phyloP scores from a whole-genome alignment of 768 basidiomycete genomes.

The Fistulinella prunicolor region DNA sequence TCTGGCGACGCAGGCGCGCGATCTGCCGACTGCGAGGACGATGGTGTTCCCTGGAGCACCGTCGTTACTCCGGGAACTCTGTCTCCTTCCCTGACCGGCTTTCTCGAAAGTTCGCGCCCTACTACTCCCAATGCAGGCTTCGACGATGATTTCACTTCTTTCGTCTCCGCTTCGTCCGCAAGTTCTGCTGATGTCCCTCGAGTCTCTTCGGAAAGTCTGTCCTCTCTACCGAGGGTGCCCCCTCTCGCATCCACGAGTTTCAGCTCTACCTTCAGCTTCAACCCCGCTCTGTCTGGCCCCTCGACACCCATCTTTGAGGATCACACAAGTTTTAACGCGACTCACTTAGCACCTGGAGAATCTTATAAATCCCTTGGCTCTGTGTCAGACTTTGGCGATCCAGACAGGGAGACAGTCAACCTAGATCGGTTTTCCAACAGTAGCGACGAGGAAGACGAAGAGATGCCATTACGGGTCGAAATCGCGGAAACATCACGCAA shows the following conservation, averaged over 20 bases:
- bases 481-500: slow-evolving; percentile 46
- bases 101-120: slow-evolving; percentile 18
- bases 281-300: slow-evolving; percentile 17
- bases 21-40: too few species aligned
- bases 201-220: not conserved
- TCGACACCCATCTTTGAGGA: slow-evolving; percentile 28
- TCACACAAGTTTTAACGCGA: slow-evolving; percentile 12
- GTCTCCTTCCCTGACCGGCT: slow-evolving; percentile 25
- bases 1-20: slow-evolving; percentile 18
- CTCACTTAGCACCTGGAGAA: slow-evolving; percentile 18
- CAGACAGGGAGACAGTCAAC: slow-evolving; percentile 33
- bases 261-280: slow-evolving; percentile 29
- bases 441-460: slow-evolving; percentile 17
- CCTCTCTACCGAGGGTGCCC: not conserved
- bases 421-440: slow-evolving; percentile 6
- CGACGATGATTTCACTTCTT: slow-evolving; percentile 80
- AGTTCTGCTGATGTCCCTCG: not conserved
- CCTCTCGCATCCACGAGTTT: slow-evolving; percentile 20
- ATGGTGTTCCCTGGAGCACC: slow-evolving; percentile 41
- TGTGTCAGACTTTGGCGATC: slow-evolving; percentile 55
- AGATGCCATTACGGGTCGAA: slow-evolving; percentile 49
- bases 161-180: slow-evolving; percentile 56
- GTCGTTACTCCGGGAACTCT: slow-evolving; percentile 29
- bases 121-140: slow-evolving; percentile 45
- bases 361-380: slow-evolving; percentile 56